These are phyloP conservation scores for Beauveria varroae DNA, from an alignment of 2,329 filamentous ascomycete genomes.

Conservation along the genomic window DNA sequence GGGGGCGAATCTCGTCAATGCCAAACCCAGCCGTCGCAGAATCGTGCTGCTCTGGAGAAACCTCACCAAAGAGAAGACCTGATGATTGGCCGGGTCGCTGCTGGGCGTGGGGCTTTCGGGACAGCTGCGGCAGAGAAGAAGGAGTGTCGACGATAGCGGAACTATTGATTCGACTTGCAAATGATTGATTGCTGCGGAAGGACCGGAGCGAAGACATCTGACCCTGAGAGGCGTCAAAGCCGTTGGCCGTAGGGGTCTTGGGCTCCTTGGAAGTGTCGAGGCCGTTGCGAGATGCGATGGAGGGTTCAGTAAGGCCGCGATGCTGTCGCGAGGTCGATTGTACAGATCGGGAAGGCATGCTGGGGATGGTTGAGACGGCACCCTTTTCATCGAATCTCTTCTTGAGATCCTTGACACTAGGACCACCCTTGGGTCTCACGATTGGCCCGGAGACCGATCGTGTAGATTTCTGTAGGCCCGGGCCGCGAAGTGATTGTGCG, in stretches of 20 bases:
- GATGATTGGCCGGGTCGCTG: constrained; percentile 29
- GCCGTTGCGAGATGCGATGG: neutral
- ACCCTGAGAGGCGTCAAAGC: constrained; percentile 1
- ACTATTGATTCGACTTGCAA: constrained; percentile 51
- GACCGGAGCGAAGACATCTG: neutral
- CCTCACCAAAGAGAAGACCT: constrained; percentile 67
- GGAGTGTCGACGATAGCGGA: constrained; percentile 21
- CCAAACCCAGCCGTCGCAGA: constrained; percentile 50
- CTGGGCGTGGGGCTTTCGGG: constrained; percentile 25
- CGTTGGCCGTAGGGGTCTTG: constrained; percentile 27
- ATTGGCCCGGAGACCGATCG: constrained; percentile 53
- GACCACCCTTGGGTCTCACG: constrained; percentile 37
- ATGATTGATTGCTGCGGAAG: constrained; percentile 45
- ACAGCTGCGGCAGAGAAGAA: constrained; percentile 14
- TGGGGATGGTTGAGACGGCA: constrained; percentile 23
- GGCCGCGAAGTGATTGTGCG: constrained; percentile 31
- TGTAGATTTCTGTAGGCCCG: constrained; percentile 30
- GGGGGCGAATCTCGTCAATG: constrained; percentile 44
- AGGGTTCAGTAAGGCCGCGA: constrained; percentile 2
- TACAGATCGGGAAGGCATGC: constrained; percentile 21
- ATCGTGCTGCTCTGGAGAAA: constrained; percentile 53
- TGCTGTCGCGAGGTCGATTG: neutral
- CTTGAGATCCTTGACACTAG: constrained; percentile 75
- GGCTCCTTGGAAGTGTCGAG: constrained; percentile 6
- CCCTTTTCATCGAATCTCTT: constrained; percentile 67